A percentile compares a stretch with the other conserved stretches of the same genome.
Evolutionary conservation across 2,329 filamentous ascomycete species (phyloP).

Genomic region (Cadophora gregata): DNA sequence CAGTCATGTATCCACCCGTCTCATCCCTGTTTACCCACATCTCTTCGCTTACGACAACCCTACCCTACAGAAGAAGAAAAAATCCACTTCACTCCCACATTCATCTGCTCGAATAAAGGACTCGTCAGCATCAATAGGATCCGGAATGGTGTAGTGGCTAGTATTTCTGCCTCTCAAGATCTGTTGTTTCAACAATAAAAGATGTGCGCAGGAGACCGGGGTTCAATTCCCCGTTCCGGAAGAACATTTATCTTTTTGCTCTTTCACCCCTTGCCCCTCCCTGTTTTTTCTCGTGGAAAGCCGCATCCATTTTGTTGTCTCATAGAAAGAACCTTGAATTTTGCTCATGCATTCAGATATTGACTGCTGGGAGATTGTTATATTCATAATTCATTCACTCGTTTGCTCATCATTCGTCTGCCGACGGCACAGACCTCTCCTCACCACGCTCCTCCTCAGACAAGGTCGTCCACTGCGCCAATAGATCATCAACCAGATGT

Average conservation of each 20-base stretch:
- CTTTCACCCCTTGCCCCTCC: too few species aligned
- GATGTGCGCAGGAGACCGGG: slow-evolving; percentile 9
- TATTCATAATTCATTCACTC: not conserved
- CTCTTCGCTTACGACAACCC: not conserved
- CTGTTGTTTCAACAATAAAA: not conserved
- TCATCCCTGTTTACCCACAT: not conserved
- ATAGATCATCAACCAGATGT: not conserved
- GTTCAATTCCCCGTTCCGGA: slow-evolving; percentile 3
- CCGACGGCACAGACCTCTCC: not conserved
- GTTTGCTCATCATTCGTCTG: not conserved
- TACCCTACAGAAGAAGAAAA: not conserved
- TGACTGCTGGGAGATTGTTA: not conserved
- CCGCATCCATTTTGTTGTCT: too few species aligned
- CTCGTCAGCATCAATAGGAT: not conserved
- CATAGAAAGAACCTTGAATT: too few species aligned
- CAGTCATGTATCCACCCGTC: not conserved
- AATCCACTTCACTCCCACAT: not conserved
- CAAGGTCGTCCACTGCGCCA: not conserved
- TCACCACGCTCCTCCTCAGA: not conserved
- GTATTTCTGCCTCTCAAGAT: slow-evolving; percentile 12
- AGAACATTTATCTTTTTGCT: not conserved
- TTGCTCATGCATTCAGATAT: too few species aligned
- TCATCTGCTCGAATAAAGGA: not conserved
- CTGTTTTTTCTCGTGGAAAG: not conserved
- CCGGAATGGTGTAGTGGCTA: slow-evolving; percentile 14